phyloP scores from a whole-genome alignment of 2,329 filamentous ascomycete genomes.

The Paraphoma sp. region DNA sequence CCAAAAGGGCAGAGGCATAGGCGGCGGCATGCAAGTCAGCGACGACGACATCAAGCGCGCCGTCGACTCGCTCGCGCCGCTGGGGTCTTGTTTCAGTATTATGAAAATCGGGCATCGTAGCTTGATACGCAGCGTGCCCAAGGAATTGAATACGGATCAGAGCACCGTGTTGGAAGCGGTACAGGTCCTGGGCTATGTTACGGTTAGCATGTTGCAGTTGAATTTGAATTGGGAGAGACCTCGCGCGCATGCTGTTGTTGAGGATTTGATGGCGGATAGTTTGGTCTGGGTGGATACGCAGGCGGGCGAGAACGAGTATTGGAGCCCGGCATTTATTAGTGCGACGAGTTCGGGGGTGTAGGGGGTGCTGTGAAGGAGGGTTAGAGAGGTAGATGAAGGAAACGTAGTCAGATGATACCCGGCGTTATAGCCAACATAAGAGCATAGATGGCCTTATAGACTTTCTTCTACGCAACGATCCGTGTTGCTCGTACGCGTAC shows the following conservation, averaged over 20 bases:
- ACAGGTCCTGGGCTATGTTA: conserved; percentile 88
- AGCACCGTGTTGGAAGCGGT: conserved; percentile 89
- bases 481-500: too few relatives aligned
- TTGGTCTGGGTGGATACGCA: conserved; percentile 95
- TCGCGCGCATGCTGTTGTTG: conserved; percentile 85
- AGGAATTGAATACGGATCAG: conserved; percentile 95
- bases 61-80: conserved; percentile 82
- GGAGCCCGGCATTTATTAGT: conserved; percentile 80
- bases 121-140: conserved; percentile 91
- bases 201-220: conserved; percentile 82
- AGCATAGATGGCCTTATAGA: background rate
- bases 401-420: conserved; percentile 18
- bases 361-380: background rate
- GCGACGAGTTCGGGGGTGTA: conserved; percentile 1
- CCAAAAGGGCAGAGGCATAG: conserved; percentile 70
- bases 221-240: conserved; percentile 88
- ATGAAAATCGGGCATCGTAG: conserved; percentile 82
- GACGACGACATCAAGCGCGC: conserved; percentile 94
- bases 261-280: conserved; percentile 86
- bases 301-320: conserved; percentile 87
- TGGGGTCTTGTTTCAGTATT: conserved; percentile 87
- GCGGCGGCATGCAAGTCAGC: conserved; percentile 75
- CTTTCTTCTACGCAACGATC: too few relatives aligned
- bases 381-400: background rate
- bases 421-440: conserved; percentile 8